Evolutionary conservation across 2,329 filamentous ascomycete genomes (phyloP), one percentile per base, ranked within the genome.

Genomic region (Ophidiomyces ophidiicola): DNA sequence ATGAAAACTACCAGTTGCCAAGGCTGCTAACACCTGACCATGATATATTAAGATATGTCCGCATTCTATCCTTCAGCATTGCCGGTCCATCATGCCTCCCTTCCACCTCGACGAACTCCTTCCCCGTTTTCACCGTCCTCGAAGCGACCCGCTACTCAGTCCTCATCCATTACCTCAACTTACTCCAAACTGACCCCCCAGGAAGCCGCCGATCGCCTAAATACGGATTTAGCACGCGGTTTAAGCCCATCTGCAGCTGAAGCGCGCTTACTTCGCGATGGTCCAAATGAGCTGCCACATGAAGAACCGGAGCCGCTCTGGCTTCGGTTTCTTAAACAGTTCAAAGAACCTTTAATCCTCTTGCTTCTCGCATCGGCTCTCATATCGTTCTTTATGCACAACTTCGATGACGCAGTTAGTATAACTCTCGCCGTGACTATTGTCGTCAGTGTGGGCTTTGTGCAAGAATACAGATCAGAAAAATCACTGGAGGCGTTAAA

Each of bases 401-500:
- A 98, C 55, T 78, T 80, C 55, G 88, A 96, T 52, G 92, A 98
- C 64, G 88, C 88, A 4, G 66, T 98, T 52, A 96, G 88, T 60
- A 98, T 98, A 54, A 82, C 88, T 0, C 78, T 94, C 21, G 90
- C 90, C 1, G 90, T 98, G 15, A 94, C 87, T 18, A 98, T 98
- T 50, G 90, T 98, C 4, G 87, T 98, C 17, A 82, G 81, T 0
- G 90, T 98, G 29, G 90, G 88, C 1, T 98, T 98, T 51, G 77
- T 96, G 37, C 90, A 98, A 58, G 90, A 98, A 62, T 98, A 98
- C 59, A 74, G 90, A 43, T 96, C 90, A 5, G 90, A 98, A 58
- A 92, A 98, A 62, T 96, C 88, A 2, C 77, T 98, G 48, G 90
- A 98, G 61, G 90, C 90, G 14, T 68, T 98, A 50, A 94, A 82